Percentiles rank a stretch among this genome's conserved stretches.
Conservation (phyloP, 2,329 filamentous ascomycete genomes). For the Arachnomyces sp. region DNA sequence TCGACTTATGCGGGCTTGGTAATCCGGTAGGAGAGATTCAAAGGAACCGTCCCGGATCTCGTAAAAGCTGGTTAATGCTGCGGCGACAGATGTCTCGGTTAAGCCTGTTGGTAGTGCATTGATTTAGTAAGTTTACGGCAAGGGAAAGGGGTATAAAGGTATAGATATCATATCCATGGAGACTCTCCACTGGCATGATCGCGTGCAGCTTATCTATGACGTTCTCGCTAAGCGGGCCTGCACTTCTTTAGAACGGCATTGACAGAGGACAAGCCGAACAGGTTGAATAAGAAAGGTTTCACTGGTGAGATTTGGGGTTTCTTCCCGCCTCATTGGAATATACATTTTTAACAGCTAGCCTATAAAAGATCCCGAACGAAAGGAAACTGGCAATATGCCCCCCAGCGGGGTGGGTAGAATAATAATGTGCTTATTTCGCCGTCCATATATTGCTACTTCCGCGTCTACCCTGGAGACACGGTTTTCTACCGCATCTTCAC, state of each 20-base stretch:
- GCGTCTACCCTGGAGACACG: too few relatives aligned
- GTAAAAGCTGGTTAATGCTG: conserved; percentile 42
- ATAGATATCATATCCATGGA: conserved; percentile 53
- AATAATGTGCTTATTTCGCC: too few relatives aligned
- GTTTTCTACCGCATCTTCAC: too few relatives aligned
- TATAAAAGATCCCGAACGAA: too few relatives aligned
- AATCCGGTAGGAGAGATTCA: conserved; percentile 55
- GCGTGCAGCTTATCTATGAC: conserved; percentile 52
- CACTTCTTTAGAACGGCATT: conserved; percentile 57
- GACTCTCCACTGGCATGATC: conserved; percentile 55
- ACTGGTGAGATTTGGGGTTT: conserved; percentile 64
- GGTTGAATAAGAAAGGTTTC: conserved; percentile 46
- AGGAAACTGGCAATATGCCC: too few relatives aligned
- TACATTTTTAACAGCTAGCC: too few relatives aligned
- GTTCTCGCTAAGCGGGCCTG: conserved; percentile 62
- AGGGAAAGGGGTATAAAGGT: not conserved
- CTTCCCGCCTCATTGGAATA: too few relatives aligned
- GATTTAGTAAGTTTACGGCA: not conserved
- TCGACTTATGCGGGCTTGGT: conserved; percentile 54
- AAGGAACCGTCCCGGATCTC: conserved; percentile 61
- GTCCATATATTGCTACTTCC: too few relatives aligned
- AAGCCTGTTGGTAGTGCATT: conserved; percentile 33
- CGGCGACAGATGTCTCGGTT: conserved; percentile 60
- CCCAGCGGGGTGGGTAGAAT: too few relatives aligned
- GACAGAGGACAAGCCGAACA: conserved; percentile 61